phyloP scores from a whole-genome alignment of 306 rosid genomes.

The Gynostemma pentaphyllum region DNA sequence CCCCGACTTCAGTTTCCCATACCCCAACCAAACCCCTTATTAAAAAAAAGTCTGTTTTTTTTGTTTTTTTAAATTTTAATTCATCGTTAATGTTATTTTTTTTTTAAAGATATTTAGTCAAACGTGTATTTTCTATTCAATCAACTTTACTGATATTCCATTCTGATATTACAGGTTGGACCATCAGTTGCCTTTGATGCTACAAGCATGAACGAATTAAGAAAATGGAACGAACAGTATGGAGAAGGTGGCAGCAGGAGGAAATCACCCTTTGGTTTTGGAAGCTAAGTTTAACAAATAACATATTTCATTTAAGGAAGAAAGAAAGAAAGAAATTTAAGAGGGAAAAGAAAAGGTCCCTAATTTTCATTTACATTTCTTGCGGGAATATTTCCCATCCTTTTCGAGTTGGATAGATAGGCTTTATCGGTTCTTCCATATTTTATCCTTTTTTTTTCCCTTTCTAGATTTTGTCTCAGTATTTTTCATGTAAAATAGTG shows the following conservation, averaged over 20 bases:
- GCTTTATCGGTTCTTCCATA: not conserved
- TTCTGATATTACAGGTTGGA: constrained; percentile 46
- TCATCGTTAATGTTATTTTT: too few relatives aligned
- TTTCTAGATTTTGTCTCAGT: too few relatives aligned
- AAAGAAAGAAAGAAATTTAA: not conserved
- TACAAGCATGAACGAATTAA: constrained; percentile 78
- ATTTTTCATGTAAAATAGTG: not conserved
- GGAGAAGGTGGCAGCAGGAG: constrained; percentile 94
- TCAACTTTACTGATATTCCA: not conserved
- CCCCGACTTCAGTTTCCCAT: too few relatives aligned
- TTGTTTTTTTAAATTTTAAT: too few relatives aligned
- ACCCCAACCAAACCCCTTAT: too few relatives aligned
- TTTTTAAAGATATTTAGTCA: too few relatives aligned
- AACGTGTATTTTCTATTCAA: not conserved
- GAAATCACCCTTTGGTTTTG: constrained; percentile 85
- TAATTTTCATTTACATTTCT: not conserved
- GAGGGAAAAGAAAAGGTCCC: not conserved
- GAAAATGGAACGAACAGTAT: constrained; percentile 96
- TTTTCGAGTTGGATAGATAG: not conserved
- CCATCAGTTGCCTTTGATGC: constrained; percentile 94
- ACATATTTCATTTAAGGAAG: constrained; percentile 1
- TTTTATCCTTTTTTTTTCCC: not conserved
- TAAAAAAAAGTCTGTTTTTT: too few relatives aligned
- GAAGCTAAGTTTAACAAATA: constrained; percentile 24
- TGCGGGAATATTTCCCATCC: not conserved